Conservation (phyloP, 345 rosid genomes). For the Euphorbia tirucalli region DNA sequence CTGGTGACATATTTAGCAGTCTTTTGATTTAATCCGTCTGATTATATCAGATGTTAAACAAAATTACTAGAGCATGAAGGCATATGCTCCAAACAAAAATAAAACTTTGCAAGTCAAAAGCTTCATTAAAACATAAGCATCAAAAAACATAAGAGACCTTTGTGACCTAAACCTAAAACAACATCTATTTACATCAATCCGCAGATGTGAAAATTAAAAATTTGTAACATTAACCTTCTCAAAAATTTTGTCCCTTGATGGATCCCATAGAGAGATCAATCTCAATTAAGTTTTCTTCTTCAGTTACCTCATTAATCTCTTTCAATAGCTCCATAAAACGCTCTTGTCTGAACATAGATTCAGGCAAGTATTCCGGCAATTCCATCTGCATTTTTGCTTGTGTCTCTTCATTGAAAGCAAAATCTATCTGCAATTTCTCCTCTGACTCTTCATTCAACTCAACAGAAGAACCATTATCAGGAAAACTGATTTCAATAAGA, state of each 20-base stretch:
- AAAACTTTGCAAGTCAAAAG: background rate
- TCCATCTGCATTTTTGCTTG: conserved; percentile 23
- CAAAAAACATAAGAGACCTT: background rate
- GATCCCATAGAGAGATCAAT: conserved; percentile 75
- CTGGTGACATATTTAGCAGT: background rate
- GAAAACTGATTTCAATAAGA: conserved; percentile 65
- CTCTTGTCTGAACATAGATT: conserved; percentile 31
- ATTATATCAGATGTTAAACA: background rate
- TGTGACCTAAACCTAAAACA: background rate
- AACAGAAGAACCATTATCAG: conserved; percentile 25
- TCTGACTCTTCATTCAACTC: conserved; percentile 23
- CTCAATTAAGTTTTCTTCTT: conserved; percentile 74
- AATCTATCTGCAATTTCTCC: conserved; percentile 22
- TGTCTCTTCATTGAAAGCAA: conserved; percentile 22
- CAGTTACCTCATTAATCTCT: conserved; percentile 51
- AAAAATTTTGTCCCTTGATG: conserved; percentile 44
- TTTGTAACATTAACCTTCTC: background rate
- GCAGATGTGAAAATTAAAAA: conserved; percentile 2
- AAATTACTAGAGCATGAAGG: background rate
- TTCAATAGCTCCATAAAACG: conserved; percentile 43
- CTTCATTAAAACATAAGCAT: conserved; percentile 4
- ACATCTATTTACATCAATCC: conserved; percentile 17
- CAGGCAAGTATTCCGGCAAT: conserved; percentile 27
- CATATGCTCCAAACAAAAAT: background rate
- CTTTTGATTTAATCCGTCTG: no score